These are phyloP conservation scores for Aegilops longissima DNA, from an alignment of 176 grass and related monocot species.

Conservation along the genomic window DNA sequence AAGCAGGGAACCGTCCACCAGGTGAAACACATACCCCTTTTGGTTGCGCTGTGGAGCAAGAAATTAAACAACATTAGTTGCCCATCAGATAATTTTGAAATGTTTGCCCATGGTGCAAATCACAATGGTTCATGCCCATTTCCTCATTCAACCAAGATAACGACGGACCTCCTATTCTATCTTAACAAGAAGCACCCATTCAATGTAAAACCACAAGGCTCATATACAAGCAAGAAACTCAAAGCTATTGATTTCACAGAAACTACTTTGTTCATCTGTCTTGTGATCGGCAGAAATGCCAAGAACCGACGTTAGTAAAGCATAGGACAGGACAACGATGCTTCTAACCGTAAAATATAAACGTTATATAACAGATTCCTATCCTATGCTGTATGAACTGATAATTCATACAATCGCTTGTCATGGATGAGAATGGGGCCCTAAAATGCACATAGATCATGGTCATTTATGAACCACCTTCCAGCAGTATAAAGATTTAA, in stretches of 20 bases:
- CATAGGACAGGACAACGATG: background rate
- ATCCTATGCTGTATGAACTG: background rate
- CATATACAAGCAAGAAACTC: background rate
- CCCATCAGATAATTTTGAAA: background rate
- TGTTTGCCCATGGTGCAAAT: background rate
- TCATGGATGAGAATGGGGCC: background rate
- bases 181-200: background rate
- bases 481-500: background rate
- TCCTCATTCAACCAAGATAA: background rate
- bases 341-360: background rate
- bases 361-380: background rate
- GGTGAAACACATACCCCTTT: conserved; percentile 80
- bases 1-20: conserved; percentile 76
- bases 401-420: background rate
- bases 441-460: background rate
- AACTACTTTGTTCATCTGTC: background rate
- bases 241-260: background rate
- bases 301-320: background rate
- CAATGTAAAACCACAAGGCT: background rate
- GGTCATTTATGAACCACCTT: background rate
- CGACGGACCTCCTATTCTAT: background rate
- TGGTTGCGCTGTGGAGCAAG: conserved; percentile 36
- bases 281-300: background rate
- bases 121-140: background rate
- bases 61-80: background rate